Percentiles rank a stretch among this genome's conserved stretches.
These are phyloP conservation scores for Solanum infundibuliforme DNA, from an alignment of 257 asterid genomes.

Conservation along the genomic window DNA sequence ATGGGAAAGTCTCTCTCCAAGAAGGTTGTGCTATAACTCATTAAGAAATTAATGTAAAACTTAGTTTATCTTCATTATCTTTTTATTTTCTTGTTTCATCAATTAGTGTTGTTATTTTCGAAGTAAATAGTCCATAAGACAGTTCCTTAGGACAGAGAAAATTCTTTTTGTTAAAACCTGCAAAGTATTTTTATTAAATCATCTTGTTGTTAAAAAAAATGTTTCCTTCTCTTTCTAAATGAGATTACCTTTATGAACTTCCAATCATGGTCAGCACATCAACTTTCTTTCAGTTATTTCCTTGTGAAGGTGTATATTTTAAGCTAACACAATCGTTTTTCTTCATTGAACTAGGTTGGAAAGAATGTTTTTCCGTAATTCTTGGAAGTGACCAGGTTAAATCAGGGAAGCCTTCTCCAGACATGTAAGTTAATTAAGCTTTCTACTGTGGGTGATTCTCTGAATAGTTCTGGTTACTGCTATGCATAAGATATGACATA, in stretches of 20 bases:
- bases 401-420: conserved; percentile 90
- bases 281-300: not conserved
- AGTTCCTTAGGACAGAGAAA: not conserved
- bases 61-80: not conserved
- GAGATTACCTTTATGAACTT: not conserved
- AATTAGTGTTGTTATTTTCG: not conserved
- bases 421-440: conserved; percentile 41
- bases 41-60: not conserved
- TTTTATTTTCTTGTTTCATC: not conserved
- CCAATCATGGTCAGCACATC: not conserved
- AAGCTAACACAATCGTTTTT: not conserved
- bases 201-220: not conserved
- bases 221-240: not conserved
- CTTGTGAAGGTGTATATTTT: not conserved
- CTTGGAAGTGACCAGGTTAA: conserved; percentile 83
- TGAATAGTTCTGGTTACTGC: not conserved
- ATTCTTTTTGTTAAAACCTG: not conserved
- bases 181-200: not conserved
- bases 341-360: conserved; percentile 54
- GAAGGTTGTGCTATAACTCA: conserved; percentile 30
- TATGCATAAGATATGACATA: not conserved
- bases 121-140: not conserved
- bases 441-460: not conserved
- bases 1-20: conserved; percentile 50
- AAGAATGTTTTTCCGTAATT: conserved; percentile 51